Base-by-base conservation (phyloP, 192 early-diverging fungal genomes). In the Coemansia sp. region DNA sequence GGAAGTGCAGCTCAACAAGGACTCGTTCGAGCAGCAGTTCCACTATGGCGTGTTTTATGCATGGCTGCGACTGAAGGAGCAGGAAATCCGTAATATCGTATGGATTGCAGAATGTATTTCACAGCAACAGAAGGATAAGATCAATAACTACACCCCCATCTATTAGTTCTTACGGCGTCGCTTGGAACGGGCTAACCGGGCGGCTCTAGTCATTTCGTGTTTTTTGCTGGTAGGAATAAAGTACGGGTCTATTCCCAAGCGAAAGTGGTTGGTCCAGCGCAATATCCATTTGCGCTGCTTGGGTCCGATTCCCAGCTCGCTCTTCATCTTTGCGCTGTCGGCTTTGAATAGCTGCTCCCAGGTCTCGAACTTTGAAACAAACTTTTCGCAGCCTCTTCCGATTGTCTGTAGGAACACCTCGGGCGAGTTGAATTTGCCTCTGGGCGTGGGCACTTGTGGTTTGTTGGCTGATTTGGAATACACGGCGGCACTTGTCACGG, bases 41-140 rank as follows among this genome's bases (percentile, higher is more conserved):
- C 92, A 96, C 60, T 98, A 84, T 67, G 93, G 89, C 36, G 84
- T 96, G 14, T 99, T 98, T 58, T 99, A 94, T 65, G 82, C 92
- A 30, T 99, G 87, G 83, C 73, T 99, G 49, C 90, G 93, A 69
- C 79, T 99, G 54, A 94, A 94, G 82, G 96, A 99, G 79, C 97
- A 99, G 57, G 95, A 99, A 78, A 91, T 99, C 53, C 83, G 97
- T 37, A 98, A 98, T 69, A 92, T 99, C 78, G 88, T 96, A 32
- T 99, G 94, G 95, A 96, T 99, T 66, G 90, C 93, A 28, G 96
- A 99, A 80, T 97, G 96, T 71, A 96, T 98, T 67, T 88, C 92
- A n/a, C 94, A 96, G 80, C 85, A 91, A 55, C 94, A 97, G 66
- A 96, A 93, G 81, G 93, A 96, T 54, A 83, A 90, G 63, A 91